Evolutionary conservation across 2,329 filamentous ascomycete species (phyloP), one percentile per base, ranked within the genome.

Genomic region (Pyrenophora seminiperda): DNA sequence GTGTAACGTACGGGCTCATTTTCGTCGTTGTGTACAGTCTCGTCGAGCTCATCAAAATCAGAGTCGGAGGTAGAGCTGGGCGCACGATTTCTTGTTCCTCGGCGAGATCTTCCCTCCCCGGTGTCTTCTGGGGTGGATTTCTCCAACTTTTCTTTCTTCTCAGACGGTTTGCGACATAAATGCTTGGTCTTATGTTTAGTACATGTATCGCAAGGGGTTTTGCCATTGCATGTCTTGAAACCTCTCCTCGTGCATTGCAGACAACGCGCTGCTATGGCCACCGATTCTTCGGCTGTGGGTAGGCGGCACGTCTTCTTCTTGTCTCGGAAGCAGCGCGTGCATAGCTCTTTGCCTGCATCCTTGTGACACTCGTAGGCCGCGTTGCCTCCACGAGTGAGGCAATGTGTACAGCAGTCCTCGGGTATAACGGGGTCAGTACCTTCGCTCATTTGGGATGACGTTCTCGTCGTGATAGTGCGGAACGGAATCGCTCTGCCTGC

Each of bases 341-440:
- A 61, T 0, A 17, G 32, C 5, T 51, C 50, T 22, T 54, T 31
- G 4, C 52, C 50, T 7, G 44, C 14, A 15, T 46, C 53, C 10
- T 41, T 58, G 5, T 41, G 18, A 3, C 59, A 63, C 4, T 54
- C 40, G 20, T 54, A 63, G 2, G 55, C 57, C 4, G 56, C 54
- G 7, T 50, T 55, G 7, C 55, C 59, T 24, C 61, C 61, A 4
- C 57, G 57, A 13, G 43, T 55, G 3, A 40, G 53, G 9, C 61
- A 63, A 13, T 41, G 22, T 1, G 38, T 39, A 15, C 59, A 63
- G 15, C 57, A 63, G 15, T 54, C 17, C 29, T 9, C 3, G 3
- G 59, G 43, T 20, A 57, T 43, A 10, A 18, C 10, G 2, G n/a
- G 13, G 3, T 30, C 13, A 14, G 15, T 10, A 2, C 22, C 36